Evolutionary conservation across 2,329 filamentous ascomycete species (phyloP).

Genomic region (Graphilbum sp.): DNA sequence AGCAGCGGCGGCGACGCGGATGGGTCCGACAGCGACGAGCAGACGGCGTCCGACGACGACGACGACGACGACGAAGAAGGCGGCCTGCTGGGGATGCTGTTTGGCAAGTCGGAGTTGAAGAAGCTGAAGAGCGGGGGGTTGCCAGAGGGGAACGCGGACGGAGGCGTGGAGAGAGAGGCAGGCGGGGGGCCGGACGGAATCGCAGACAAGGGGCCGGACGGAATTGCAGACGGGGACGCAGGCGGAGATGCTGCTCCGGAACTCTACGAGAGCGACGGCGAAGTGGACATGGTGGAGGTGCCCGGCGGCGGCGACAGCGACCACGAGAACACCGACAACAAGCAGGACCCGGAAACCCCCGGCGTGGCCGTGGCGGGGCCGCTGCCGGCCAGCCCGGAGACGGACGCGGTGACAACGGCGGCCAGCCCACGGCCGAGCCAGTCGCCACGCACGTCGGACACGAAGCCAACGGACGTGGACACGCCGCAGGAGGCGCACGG

Average conservation of each 20-base stretch:
- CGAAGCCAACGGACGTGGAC: conserved; percentile 32
- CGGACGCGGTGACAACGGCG: conserved; percentile 25
- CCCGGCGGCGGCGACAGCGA: conserved; percentile 11
- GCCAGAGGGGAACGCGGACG: no score
- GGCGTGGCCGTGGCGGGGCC: no score
- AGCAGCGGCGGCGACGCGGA: conserved; percentile 28
- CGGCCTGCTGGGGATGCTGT: conserved; percentile 39
- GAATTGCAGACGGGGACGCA: no score
- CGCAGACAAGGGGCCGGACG: no score
- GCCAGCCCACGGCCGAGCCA: conserved; percentile 28
- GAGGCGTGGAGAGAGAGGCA: conserved; percentile 14
- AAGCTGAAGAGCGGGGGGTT: conserved; percentile 33
- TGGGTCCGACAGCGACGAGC: conserved; percentile 27
- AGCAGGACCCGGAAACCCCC: no score
- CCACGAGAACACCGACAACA: conserved; percentile 7
- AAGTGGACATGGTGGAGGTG: conserved; percentile 16
- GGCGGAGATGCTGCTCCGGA: no score
- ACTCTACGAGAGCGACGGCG: conserved; percentile 8
- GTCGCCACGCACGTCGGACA: conserved; percentile 32
- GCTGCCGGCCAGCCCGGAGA: conserved; percentile 23
- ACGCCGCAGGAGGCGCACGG: conserved; percentile 15
- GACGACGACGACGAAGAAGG: conserved; percentile 24
- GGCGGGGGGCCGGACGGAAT: no score
- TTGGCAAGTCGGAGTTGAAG: conserved; percentile 40
- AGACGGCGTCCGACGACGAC: conserved; percentile 22